phyloP scores from a whole-genome alignment of 2,329 filamentous ascomycete species.

The Albifimbria verrucaria region DNA sequence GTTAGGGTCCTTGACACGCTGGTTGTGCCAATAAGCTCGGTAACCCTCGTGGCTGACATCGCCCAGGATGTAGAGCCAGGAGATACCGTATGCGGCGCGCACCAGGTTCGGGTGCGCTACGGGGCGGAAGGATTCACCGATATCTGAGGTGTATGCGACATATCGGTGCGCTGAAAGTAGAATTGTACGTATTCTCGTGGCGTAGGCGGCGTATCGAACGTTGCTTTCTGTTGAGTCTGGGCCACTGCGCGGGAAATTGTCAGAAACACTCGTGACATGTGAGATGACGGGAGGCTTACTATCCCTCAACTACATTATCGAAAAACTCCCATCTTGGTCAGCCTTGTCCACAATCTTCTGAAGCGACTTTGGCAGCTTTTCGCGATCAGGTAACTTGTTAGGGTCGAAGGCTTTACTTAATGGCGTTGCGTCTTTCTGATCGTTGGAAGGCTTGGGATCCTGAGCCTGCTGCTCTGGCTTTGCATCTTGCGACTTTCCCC shows the following conservation, averaged over 20 bases:
- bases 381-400: slow-evolving; percentile 42
- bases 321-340: slow-evolving; percentile 70
- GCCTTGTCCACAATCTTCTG: slow-evolving; percentile 57
- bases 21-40: slow-evolving; percentile 88
- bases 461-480: slow-evolving; percentile 24
- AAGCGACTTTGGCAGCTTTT: slow-evolving; percentile 52
- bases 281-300: slow-evolving; percentile 48
- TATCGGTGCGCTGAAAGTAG: slow-evolving; percentile 90
- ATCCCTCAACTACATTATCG: slow-evolving; percentile 73
- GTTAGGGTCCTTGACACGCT: slow-evolving; percentile 67
- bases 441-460: slow-evolving; percentile 5
- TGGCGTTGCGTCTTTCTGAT: slow-evolving; percentile 16
- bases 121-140: slow-evolving; percentile 93
- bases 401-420: slow-evolving; percentile 36
- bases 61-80: slow-evolving; percentile 87
- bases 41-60: slow-evolving; percentile 93
- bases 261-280: neutral
- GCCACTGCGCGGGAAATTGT: slow-evolving; percentile 19
- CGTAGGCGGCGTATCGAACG: slow-evolving; percentile 90
- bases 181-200: slow-evolving; percentile 78
- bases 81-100: slow-evolving; percentile 80
- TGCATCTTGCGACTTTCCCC: slow-evolving; percentile 34
- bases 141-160: slow-evolving; percentile 93
- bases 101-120: slow-evolving; percentile 84
- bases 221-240: slow-evolving; percentile 80